phyloP scores from a whole-genome alignment of 2,329 filamentous ascomycete species.

The Colletotrichum trifolii region DNA sequence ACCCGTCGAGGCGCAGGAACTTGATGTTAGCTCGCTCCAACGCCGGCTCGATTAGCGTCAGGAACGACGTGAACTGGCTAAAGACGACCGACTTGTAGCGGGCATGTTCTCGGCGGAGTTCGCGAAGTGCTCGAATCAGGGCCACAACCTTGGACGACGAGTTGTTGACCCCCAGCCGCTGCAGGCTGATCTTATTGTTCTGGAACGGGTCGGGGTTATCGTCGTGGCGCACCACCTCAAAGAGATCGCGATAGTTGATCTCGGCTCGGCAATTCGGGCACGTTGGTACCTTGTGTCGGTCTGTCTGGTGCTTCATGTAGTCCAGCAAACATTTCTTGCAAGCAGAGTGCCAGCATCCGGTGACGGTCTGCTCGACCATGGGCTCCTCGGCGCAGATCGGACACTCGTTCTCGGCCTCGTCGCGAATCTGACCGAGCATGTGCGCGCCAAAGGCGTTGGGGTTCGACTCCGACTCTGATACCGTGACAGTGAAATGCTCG shows the following conservation, averaged over 20 bases:
- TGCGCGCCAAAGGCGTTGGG: conserved; percentile 84
- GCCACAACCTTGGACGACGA: conserved; percentile 91
- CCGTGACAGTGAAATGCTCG: conserved; percentile 80
- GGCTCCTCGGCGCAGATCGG: conserved; percentile 95
- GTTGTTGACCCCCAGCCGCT: conserved; percentile 69
- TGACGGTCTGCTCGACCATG: conserved; percentile 94
- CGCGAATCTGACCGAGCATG: conserved; percentile 89
- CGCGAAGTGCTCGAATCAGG: conserved; percentile 79
- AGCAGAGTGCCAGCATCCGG: conserved; percentile 96
- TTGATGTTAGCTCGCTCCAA: conserved; percentile 77
- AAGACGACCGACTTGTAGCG: conserved; percentile 91
- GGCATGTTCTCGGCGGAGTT: conserved; percentile 72
- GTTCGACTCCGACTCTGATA: conserved; percentile 66
- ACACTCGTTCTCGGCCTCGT: conserved; percentile 88
- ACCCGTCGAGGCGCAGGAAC: conserved; percentile 90
- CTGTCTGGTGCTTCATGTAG: conserved; percentile 87
- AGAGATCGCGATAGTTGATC: conserved; percentile 86
- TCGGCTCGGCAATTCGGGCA: conserved; percentile 92
- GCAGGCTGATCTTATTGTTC: conserved; percentile 67
- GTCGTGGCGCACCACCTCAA: conserved; percentile 89
- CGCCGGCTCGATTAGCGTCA: conserved; percentile 88
- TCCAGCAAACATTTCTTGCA: conserved; percentile 93
- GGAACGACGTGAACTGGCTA: conserved; percentile 96
- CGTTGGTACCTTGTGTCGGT: conserved; percentile 78
- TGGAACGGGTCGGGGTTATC: conserved; percentile 61